Evolutionary conservation across 257 asterid species (phyloP), one percentile per base, ranked within the genome.

Genomic region (Ilex asprella): DNA sequence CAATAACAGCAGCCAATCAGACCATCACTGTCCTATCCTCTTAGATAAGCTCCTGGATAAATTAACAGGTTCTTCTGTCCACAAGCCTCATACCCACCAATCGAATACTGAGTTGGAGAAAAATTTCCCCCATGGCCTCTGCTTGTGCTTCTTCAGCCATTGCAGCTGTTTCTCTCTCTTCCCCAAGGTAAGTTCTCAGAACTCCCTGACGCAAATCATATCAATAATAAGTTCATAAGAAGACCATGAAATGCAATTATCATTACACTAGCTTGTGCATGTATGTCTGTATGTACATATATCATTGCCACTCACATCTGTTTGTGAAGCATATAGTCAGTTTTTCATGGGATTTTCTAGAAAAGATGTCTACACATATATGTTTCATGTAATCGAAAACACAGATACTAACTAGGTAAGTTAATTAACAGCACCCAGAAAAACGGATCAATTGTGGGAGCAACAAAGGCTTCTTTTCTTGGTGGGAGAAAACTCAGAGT

Each of bases 101-200:
- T 66, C 41, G 15, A 58, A 31, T 57, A 39, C 29, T 67, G 16
- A 46, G 56, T 58, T 49, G 14, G 62, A 51, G 52, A 15, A 35
- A 56, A 56, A 29, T 58, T 51, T 69, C 56, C 30, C 46, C 55
- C 71, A 89, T 89, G 99, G 97, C 97, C 67, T 80, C 95, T 30
- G 87, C 94, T 66, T 86, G 86, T 72, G 97, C 97, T 67, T 82
- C 99, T 32, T 85, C 97, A 16, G 76, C 96, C 77, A 84, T 91
- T 75, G 95, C 96, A 60, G 95, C 97, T 65, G 89, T 73, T 32
- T 82, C 96, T 16, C 73, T 85, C 83, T 83, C 98, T 60, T 82
- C 95, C 47, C 89, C 85, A 52, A 86, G 96, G 97, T 75, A 80
- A 79, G 91, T 79, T 41, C 65, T 53, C 60, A 29, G 35, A 6